Base-by-base conservation (phyloP, 441 rosid species). In the Metrosideros polymorpha region DNA sequence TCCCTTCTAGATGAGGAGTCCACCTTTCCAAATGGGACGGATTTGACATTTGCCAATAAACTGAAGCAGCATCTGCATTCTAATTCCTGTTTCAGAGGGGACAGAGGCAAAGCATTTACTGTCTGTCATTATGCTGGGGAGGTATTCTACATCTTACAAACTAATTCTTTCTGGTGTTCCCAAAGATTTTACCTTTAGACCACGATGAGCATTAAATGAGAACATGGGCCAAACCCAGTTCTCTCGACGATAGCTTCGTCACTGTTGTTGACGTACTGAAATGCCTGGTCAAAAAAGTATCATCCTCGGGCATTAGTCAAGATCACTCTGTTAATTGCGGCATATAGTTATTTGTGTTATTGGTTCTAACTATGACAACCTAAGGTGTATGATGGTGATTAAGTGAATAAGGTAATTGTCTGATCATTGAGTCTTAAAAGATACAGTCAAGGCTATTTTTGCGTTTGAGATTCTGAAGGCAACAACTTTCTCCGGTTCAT, bases 1-100 rank as follows among this genome's bases (percentile, higher is more conserved):
- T 96, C 99, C 85, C 93, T 98, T 91, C 89, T 98, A 87, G 96
- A 98, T 85, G 99, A 98, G 91, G 99, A 98, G 89, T 98, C 99
- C 85, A 96, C 96, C 56, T 96, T 98, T 87, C 99, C 99, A 53
- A 98, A 96, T 91, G 99, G 98, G 90, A 94, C 98, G 12, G 99
- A 98, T 90, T 88, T 96, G 93, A 96, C 99, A 66, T 94, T 98
- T 82, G 99, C 99, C 88, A 93, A 94, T 95, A 98, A 98, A 93
- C 96, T 98, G 55, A 96, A 96, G 92, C 95, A 94, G 91, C 99
- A 98, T 90, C 90, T 98, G 63, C 90, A 91, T 85, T 90, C 95
- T 66, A 95, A 95, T 90, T 91, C 94, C 52, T 95, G 94, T 89
- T 98, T 98, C 91, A 92, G 90, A 90, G 99, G 98, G 90, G 97